Base-by-base conservation (phyloP, 2,329 filamentous ascomycete genomes). In the Aspergillus versicolor region DNA sequence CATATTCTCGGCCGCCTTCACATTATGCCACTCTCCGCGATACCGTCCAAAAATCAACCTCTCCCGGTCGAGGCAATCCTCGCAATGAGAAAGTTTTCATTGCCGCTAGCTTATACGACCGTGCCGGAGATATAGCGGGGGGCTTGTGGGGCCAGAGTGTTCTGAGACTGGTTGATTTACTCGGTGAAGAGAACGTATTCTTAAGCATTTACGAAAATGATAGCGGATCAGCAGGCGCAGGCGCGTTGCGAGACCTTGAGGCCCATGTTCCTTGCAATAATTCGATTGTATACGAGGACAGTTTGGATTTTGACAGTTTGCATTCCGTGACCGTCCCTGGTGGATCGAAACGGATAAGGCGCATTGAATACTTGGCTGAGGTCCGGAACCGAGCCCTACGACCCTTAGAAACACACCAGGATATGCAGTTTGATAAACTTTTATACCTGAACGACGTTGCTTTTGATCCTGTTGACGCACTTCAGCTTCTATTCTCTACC, bases 121-220 rank as follows among this genome's bases (percentile, higher is more conserved):
- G 79, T 19, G 77, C 78, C 6, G 87, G 86, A 1, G 75, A 80
- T 3, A 74, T 91, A 19, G 82, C 87, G 0, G 74, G 78, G 6
- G 88, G 88, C 1, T 75, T 77, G 27, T 92, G 88, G 88, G 88
- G 85, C 0, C 69, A 80, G 58, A 79, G 81, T 22, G 68, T 92
- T 0, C 67, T 87, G 41, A 75, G 84, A 19, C 72, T 92, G 53
- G 81, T 91, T 32, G 78, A 88, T 48, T 69, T 89, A 30, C 77
- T 92, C 38, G 89, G 89, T 0, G 79, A 81, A 13, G 77, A 87
- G 37, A 88, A 90, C 65, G 84, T 88, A 2, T 89, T 86, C 67
- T 72, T 92, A 54, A 89, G 87, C 70, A 83, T 92, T 32, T 91
- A 90, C 70, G 88, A 90, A 68, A 88, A 89, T 65, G 84, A 89